Conservation (phyloP, 352 stramenopile genomes). For the Thraustochytrium striatum region DNA sequence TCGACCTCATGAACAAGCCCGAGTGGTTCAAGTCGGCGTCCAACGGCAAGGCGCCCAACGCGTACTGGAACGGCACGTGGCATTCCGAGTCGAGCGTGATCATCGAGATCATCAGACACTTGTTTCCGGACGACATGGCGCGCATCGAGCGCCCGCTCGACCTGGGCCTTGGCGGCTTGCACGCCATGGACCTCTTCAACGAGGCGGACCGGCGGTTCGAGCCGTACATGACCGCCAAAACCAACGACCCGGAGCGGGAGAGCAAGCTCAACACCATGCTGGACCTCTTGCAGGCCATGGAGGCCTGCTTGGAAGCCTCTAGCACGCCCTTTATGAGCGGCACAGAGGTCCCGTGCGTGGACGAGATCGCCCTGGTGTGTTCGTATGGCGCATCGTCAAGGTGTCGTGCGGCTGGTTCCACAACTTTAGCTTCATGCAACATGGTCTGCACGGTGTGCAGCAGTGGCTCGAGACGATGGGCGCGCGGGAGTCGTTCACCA, state of each 20-base stretch:
- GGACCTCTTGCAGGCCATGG: neutral
- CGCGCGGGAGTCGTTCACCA: neutral
- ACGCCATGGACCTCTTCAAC: slow-evolving; percentile 9
- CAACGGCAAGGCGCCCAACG: neutral
- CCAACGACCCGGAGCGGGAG: neutral
- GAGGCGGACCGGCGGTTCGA: neutral
- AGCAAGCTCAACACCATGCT: neutral
- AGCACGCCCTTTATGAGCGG: neutral
- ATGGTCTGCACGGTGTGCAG: neutral
- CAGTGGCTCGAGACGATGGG: neutral
- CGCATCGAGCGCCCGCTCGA: neutral
- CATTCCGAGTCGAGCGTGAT: neutral
- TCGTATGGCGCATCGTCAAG: slow-evolving; percentile 23
- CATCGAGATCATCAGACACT: neutral
- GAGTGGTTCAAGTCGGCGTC: neutral
- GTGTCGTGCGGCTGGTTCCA: slow-evolving; percentile 17
- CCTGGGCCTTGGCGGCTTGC: neutral
- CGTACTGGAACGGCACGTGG: slow-evolving; percentile 21
- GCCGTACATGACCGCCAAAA: slow-evolving; percentile 1
- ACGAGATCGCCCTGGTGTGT: neutral
- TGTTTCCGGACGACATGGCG: neutral
- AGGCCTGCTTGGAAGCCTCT: neutral
- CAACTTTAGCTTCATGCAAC: neutral
- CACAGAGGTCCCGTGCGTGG: neutral
- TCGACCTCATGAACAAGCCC: slow-evolving; percentile 7